Evolutionary conservation across 2,329 filamentous ascomycete species (phyloP).

Genomic region (Fusarium beomiforme): DNA sequence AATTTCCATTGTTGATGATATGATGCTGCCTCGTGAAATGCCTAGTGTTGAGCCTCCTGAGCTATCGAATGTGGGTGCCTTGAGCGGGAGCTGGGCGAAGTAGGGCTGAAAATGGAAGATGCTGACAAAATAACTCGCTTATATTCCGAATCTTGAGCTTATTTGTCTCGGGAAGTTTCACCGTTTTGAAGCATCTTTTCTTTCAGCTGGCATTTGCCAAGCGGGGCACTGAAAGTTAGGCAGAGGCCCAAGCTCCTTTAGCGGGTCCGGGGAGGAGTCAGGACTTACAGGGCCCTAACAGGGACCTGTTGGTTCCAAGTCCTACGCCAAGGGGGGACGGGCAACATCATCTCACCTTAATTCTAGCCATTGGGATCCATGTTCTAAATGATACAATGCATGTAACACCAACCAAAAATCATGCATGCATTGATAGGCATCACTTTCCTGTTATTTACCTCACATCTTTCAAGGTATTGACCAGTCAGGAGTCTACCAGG

Average conservation of each 20-base stretch:
- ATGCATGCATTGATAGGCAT: neutral
- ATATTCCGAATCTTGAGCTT: neutral
- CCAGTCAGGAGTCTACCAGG: neutral
- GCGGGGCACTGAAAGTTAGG: neutral
- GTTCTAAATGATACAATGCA: neutral
- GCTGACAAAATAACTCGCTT: neutral
- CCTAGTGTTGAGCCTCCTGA: neutral
- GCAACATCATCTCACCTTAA: neutral
- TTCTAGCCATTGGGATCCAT: neutral
- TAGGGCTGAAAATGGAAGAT: neutral
- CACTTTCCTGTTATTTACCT: neutral
- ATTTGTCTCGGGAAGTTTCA: neutral
- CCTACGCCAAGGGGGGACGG: neutral
- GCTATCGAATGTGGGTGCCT: neutral
- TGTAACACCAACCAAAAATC: neutral
- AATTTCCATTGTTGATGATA: neutral
- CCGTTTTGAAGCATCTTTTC: neutral
- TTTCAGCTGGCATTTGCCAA: neutral
- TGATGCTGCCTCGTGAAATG: constrained; percentile 4
- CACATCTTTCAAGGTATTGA: neutral
- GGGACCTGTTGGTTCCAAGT: neutral
- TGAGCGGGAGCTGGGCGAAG: neutral
- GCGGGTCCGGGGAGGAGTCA: constrained; percentile 1
- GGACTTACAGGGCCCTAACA: neutral
- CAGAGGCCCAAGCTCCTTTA: constrained; percentile 10